Evolutionary conservation across 2,329 filamentous ascomycete species (phyloP), one percentile per base, ranked within the genome.

Genomic region (Knufia fluminis): DNA sequence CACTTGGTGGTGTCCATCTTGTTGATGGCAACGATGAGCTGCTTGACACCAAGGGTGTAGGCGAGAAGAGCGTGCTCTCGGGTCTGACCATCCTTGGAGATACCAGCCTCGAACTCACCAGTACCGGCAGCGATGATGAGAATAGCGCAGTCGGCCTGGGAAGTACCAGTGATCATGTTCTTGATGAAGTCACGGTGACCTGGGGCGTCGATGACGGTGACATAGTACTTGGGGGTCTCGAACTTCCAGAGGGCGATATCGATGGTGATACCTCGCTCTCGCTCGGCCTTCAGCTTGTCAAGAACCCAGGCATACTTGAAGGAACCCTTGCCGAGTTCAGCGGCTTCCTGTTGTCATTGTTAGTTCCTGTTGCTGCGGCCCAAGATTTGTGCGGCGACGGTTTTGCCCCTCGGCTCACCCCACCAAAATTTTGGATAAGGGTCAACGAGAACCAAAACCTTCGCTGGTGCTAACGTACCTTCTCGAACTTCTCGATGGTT

Each of bases 131-230:
- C 92, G 77, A 98, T 98, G 79, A 98, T 97, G 81, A 98, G 90
- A 75, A 98, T 88, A 70, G 92, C 92, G 79, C 92, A 97, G 72
- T 98, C 92, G 67, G 92, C 92, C 86, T 97, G 92, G 75, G 92
- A 98, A 71, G 92, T 97, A 90, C 92, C 92, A 85, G 92, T 97
- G 76, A 98, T 98, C 92, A 98, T 98, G 90, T 97, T 98, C 91
- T 98, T 98, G 88, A 98, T 97, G 83, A 97, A 98, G 73, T 98
- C 92, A 92, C 92, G 91, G 79, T 98, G 92, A 78, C 92, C 92
- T 69, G 92, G 92, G 74, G 92, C 92, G 71, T 98, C 86, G 77
- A 94, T 96, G 80, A 96, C 90, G 68, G 91, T 96, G 76, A 96
- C 89, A 72, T 88, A 85, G 82, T 94, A 96, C 79, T 86, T 94